These are phyloP conservation scores for Lipomyces sp. DNA, from an alignment of 805 yeast species.

Conservation along the genomic window DNA sequence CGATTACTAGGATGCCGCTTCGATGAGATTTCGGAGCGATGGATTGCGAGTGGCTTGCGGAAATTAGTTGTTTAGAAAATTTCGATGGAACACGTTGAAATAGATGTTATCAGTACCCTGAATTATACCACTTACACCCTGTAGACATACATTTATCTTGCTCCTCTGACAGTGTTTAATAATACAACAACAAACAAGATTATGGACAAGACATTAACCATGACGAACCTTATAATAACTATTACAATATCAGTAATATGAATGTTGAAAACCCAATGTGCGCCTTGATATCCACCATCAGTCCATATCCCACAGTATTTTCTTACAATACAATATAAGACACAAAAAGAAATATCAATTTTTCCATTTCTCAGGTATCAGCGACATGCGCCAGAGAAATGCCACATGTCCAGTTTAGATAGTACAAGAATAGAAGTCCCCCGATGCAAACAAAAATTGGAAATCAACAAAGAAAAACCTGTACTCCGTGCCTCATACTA, in stretches of 20 bases:
- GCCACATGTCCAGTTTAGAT: constrained; percentile 3
- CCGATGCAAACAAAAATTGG: constrained; percentile 2
- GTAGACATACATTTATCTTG: not conserved
- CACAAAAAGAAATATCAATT: not conserved
- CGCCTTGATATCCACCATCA: not conserved
- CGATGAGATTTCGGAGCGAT: constrained; percentile 59
- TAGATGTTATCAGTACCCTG: not conserved
- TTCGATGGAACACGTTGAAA: constrained; percentile 4
- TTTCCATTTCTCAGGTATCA: not conserved
- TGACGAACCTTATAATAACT: not conserved
- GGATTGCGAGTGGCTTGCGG: constrained; percentile 74
- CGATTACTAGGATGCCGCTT: constrained; percentile 72
- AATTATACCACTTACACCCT: not conserved
- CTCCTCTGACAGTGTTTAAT: not conserved
- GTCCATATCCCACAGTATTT: not conserved
- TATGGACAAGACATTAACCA: constrained; percentile 1
- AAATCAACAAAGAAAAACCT: not conserved
- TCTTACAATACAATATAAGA: not conserved
- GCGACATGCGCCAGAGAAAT: not conserved
- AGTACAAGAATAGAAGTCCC: constrained; percentile 6
- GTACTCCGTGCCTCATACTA: constrained; percentile 7
- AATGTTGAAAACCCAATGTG: not conserved
- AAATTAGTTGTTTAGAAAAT: constrained; percentile 62
- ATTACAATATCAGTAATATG: not conserved
- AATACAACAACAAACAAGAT: constrained; percentile 3